phyloP scores from a whole-genome alignment of 495 filamentous ascomycete species.

The Lasiosphaeris hirsuta region DNA sequence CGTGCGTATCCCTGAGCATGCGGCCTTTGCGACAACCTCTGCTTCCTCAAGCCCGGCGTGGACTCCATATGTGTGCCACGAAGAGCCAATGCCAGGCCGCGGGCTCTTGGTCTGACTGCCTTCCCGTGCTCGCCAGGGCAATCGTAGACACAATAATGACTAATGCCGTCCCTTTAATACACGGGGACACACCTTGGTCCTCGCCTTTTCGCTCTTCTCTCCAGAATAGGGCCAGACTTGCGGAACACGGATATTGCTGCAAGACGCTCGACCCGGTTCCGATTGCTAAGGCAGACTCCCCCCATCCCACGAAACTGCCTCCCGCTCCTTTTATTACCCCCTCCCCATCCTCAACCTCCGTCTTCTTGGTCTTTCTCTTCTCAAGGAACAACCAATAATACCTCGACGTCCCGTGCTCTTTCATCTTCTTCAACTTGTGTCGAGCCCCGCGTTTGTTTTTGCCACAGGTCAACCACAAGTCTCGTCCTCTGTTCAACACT shows the following conservation, averaged over 20 bases:
- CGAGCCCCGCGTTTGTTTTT: slow-evolving; percentile 1
- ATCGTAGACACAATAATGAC: slow-evolving; percentile 19
- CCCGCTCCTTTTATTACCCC: slow-evolving; percentile 22
- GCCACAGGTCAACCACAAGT: not conserved
- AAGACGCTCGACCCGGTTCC: slow-evolving; percentile 12
- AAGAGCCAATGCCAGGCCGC: slow-evolving; percentile 15
- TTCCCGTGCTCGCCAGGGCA: slow-evolving; percentile 7
- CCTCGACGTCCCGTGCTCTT: not conserved
- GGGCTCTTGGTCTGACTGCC: slow-evolving; percentile 1
- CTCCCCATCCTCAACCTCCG: slow-evolving; percentile 4
- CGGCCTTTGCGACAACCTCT: slow-evolving; percentile 17
- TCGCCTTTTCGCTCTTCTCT: slow-evolving; percentile 5
- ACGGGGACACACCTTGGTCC: not conserved
- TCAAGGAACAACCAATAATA: not conserved
- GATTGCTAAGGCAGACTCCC: slow-evolving; percentile 1
- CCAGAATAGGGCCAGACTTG: not conserved
- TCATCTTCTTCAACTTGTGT: not conserved
- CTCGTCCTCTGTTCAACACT: not conserved
- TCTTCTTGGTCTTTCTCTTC: not conserved
- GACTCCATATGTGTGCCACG: slow-evolving; percentile 3
- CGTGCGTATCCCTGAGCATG: slow-evolving; percentile 16
- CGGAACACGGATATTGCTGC: slow-evolving; percentile 16
- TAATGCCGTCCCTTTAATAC: slow-evolving; percentile 17
- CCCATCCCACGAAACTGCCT: slow-evolving; percentile 14
- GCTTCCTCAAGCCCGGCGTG: slow-evolving; percentile 2